Evolutionary conservation across 305 asterid species (phyloP), one percentile per base, ranked within the genome.

Genomic region (Euphrasia arctica): DNA sequence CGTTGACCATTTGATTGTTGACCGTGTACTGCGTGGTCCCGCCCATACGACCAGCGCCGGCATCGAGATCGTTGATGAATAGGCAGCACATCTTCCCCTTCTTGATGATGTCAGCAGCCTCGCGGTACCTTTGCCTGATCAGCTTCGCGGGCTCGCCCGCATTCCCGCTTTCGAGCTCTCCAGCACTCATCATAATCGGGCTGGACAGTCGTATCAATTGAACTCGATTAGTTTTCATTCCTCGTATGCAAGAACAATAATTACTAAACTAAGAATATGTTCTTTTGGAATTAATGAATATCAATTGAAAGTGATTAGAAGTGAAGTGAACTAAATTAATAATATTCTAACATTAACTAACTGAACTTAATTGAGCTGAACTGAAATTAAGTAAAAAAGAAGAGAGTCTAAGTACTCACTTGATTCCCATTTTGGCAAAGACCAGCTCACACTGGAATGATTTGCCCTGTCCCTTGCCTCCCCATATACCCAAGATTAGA

Each of bases 1-100:
- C 95, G 59, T 91, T 91, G 25, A 91, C 97, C 97, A 91, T 88
- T 73, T 91, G 97, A 75, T 88, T 90, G 80, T 88, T 90, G 9
- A 88, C 96, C 0, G 97, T 85, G 71, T 88, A 90, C 34, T 91
- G 97, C 6, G 97, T 91, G 1, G 89, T 79, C 42, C 96, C 91
- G 2, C 96, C 97, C 29, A 91, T 61, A 60, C 96, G 75, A 18
- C 97, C 96, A 1, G 96, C 96, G 9, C 97, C 97, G 2, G 95
- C 97, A 47, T 90, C 97, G 0, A 88, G 96, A 78, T 91, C 96
- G 52, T 91, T 91, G 88, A 91, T 91, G 82, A 88, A 88, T 58
- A 88, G 90, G 28, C 68, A 74, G 39, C 97, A 87, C 95, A 90
- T 83, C 55, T 87, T 87, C 0, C 97, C 97, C 69, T 87, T 87